Conservation (phyloP, 2,329 filamentous ascomycete genomes). For the Monosporascus sp. region DNA sequence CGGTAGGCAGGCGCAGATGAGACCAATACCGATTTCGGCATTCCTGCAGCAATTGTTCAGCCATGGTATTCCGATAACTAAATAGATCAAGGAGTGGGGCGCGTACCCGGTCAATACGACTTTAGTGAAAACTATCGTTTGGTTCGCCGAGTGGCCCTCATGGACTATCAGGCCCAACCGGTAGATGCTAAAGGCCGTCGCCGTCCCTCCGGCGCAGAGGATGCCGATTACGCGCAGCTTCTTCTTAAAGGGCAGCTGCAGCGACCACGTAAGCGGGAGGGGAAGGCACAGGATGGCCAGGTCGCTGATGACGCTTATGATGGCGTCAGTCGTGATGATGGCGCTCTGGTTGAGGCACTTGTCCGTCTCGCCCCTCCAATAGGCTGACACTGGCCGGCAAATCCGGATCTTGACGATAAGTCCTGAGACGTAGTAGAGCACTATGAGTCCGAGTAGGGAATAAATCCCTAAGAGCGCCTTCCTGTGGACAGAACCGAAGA, state of each 20-base stretch:
- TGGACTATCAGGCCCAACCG: constrained; percentile 21
- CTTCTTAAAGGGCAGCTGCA: constrained; percentile 24
- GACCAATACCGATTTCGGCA: constrained; percentile 26
- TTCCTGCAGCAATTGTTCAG: constrained; percentile 11
- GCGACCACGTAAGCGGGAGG: constrained; percentile 27
- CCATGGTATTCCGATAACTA: neutral
- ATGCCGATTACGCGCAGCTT: constrained; percentile 25
- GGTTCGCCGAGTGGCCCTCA: constrained; percentile 18
- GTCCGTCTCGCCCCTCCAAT: constrained; percentile 29
- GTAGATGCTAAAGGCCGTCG: constrained; percentile 27
- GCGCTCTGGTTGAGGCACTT: constrained; percentile 32
- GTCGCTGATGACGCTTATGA: constrained; percentile 28
- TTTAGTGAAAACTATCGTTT: constrained; percentile 23
- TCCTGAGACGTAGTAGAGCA: constrained; percentile 35
- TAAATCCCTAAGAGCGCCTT: constrained; percentile 35
- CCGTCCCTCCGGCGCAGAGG: constrained; percentile 26
- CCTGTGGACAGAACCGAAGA: constrained; percentile 35
- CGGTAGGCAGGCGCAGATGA: constrained; percentile 28
- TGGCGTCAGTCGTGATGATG: constrained; percentile 27
- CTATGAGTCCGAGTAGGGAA: constrained; percentile 31
- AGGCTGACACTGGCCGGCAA: constrained; percentile 36
- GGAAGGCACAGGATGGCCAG: constrained; percentile 26
- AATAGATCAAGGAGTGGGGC: neutral
- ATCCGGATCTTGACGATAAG: constrained; percentile 37
- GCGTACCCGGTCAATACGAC: constrained; percentile 18